Percentiles rank a stretch among this genome's conserved stretches.
These are phyloP conservation scores for Claviceps sp. DNA, from an alignment of 2,329 filamentous ascomycete genomes.

Conservation along the genomic window DNA sequence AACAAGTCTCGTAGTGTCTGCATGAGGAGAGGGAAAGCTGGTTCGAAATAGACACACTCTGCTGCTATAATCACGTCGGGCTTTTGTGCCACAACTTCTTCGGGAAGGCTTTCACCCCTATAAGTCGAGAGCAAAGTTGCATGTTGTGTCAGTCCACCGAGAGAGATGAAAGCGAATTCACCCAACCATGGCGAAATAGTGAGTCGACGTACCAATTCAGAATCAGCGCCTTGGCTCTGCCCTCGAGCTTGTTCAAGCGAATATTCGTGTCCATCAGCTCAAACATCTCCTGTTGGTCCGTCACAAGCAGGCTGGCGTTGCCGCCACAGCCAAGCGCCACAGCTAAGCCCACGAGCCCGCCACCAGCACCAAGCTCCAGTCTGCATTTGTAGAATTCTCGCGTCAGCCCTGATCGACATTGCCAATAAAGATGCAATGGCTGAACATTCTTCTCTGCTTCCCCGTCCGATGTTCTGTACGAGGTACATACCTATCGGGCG, in stretches of 20 bases:
- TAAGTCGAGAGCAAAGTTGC: neutral
- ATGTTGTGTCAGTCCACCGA: neutral
- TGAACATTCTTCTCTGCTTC: neutral
- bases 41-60: slow-evolving; percentile 95
- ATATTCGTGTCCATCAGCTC: slow-evolving; percentile 80
- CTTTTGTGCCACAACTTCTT: slow-evolving; percentile 37
- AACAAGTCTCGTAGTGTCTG: slow-evolving; percentile 65
- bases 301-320: slow-evolving; percentile 53
- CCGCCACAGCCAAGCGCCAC: slow-evolving; percentile 43
- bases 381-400: slow-evolving; percentile 28
- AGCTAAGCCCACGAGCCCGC: slow-evolving; percentile 66
- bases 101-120: slow-evolving; percentile 48
- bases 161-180: neutral
- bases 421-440: neutral
- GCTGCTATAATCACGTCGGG: slow-evolving; percentile 83
- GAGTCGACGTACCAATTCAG: slow-evolving; percentile 63
- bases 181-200: too few species aligned
- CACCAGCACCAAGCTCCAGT: slow-evolving; percentile 83
- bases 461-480: neutral
- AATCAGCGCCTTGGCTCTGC: slow-evolving; percentile 50
- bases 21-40: slow-evolving; percentile 78
- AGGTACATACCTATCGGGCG: neutral
- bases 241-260: slow-evolving; percentile 57
- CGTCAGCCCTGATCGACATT: slow-evolving; percentile 7
- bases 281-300: slow-evolving; percentile 79